Evolutionary conservation across 352 stramenopile genomes (phyloP).

Genomic region (Globisporangium ultimum): DNA sequence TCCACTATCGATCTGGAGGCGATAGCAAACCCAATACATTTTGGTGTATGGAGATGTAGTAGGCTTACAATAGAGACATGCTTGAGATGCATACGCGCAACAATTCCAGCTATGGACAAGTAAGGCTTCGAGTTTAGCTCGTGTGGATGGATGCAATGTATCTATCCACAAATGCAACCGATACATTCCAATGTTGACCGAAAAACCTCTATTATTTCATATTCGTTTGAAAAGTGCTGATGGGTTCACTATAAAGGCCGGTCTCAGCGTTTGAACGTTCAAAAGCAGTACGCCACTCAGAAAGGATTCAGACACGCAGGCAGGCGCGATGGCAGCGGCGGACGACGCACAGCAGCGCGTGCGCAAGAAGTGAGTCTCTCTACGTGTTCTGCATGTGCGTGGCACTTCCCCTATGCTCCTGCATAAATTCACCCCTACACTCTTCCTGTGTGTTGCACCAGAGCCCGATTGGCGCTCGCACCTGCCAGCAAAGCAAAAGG

Average conservation of each 20-base stretch:
- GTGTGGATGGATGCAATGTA: too few species aligned
- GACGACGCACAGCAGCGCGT: slow-evolving; percentile 7
- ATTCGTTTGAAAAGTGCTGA: background rate
- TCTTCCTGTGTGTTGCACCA: slow-evolving; percentile 4
- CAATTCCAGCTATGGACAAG: too few species aligned
- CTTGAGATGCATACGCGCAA: too few species aligned
- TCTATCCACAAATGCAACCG: too few species aligned
- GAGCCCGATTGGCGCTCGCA: slow-evolving; percentile 6
- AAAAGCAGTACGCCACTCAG: slow-evolving; percentile 1
- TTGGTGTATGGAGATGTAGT: too few species aligned
- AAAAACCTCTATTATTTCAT: background rate
- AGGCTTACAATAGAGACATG: too few species aligned
- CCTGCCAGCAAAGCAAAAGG: slow-evolving; percentile 2
- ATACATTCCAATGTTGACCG: background rate
- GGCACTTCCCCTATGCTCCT: background rate
- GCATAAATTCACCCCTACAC: background rate
- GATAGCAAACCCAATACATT: background rate
- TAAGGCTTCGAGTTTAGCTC: too few species aligned
- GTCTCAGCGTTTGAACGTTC: slow-evolving; percentile 6
- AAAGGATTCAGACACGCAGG: background rate
- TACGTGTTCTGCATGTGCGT: background rate
- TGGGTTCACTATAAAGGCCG: background rate
- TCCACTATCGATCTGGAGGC: background rate
- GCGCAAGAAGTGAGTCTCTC: slow-evolving; percentile 11
- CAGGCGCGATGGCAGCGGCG: background rate